These are phyloP conservation scores for Pseudomonodictys pantanalensis DNA, from an alignment of 495 filamentous ascomycete genomes.

Conservation along the genomic window DNA sequence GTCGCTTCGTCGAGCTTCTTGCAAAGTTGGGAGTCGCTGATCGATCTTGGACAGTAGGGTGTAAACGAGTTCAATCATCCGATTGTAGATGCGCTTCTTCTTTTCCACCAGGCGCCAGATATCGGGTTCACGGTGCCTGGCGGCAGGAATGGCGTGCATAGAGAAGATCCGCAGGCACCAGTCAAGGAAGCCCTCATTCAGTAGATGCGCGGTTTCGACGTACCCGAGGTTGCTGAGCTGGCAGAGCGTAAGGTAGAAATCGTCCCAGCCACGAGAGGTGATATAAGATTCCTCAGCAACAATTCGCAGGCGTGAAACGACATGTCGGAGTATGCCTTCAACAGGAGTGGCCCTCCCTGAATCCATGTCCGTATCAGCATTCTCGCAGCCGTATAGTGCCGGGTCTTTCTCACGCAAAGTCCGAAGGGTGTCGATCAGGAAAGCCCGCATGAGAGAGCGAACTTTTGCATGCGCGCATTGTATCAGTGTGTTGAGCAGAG, in stretches of 20 bases:
- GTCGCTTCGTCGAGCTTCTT: neutral
- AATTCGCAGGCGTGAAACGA: neutral
- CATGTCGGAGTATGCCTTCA: conserved; percentile 12
- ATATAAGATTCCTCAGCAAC: conserved; percentile 4
- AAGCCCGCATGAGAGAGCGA: conserved; percentile 50
- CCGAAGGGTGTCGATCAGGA: conserved; percentile 22
- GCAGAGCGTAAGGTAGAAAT: conserved; percentile 22
- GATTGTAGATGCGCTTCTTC: conserved; percentile 23
- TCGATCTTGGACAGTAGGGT: conserved; percentile 27
- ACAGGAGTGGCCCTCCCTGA: neutral
- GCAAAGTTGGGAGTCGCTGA: neutral
- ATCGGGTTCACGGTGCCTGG: conserved; percentile 10
- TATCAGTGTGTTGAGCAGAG: conserved; percentile 65
- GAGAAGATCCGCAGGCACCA: conserved; percentile 20
- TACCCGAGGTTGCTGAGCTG: conserved; percentile 22
- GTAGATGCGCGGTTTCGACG: conserved; percentile 20
- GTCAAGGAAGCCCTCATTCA: conserved; percentile 18
- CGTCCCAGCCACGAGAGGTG: conserved; percentile 26
- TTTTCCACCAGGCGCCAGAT: conserved; percentile 29
- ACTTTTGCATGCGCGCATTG: conserved; percentile 60
- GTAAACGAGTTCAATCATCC: conserved; percentile 26
- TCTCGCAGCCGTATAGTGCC: conserved; percentile 20
- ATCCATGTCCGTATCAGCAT: conserved; percentile 24
- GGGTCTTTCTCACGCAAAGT: conserved; percentile 31
- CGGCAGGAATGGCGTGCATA: conserved; percentile 20